Evolutionary conservation across 2,329 filamentous ascomycete genomes (phyloP), one percentile per base, ranked within the genome.

Genomic region (Dothistroma pini): DNA sequence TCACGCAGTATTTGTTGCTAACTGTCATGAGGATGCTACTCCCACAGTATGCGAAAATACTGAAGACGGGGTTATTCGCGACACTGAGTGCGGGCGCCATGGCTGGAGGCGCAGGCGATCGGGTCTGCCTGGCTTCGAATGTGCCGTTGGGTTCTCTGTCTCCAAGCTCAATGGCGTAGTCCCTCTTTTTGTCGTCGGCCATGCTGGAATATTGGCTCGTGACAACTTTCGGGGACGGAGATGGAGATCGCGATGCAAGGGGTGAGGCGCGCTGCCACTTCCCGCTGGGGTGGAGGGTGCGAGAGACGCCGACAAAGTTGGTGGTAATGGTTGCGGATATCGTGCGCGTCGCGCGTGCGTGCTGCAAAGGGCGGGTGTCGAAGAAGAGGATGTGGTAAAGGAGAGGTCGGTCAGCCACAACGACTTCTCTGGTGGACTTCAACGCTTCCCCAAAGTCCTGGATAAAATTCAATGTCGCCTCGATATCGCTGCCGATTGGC

Each of bases 1-100:
- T 97, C 52, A 99, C 86, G 65, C 97, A 93, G 76, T 96, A 99
- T 83, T 99, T 99, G 81, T 99, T 99, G 76, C 96, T 95, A n/a
- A 97, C 90, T 8, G 95, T 99, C 95, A 99, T 99, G 76, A 93
- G 85, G 74, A 99, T 99, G n/a, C 93, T 97, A 57, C 93, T 91
- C 71, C 89, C 82, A 78, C 95, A 99, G 82, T 99, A 99, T 54
- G 90, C 86, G 67, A 96, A 74, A 70, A 99, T 90, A 22, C 93
- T 92, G 53, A 95, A 75, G 51, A 85, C 80, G 16, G 92, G 90
- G 76, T 86, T 95, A 78, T 92, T 78, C 71, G 74, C 63, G 72
- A 65, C 75, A 73, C 57, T 75, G 74, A 58, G 76, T 72, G 75
- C 73, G 76, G 77, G 66, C 73, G 75, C 74, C 70, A 74, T 78